Evolutionary conservation across 805 yeast genomes (phyloP).

Genomic region (Yamadazyma paraphyllophila): DNA sequence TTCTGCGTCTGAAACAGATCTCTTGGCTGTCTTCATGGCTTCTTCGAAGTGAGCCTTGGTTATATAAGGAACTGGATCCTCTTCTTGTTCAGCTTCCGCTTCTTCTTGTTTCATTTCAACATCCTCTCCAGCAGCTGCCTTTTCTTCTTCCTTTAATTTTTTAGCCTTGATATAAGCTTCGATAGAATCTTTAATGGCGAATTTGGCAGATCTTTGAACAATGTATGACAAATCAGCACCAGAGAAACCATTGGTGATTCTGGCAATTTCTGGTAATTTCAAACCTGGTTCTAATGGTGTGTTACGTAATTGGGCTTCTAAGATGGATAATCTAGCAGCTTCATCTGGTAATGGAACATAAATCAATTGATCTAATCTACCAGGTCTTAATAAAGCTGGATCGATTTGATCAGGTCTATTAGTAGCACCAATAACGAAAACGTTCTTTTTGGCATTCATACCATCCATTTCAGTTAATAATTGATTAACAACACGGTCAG

Average conservation of each 20-base stretch:
- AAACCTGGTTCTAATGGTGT: conserved; percentile 98
- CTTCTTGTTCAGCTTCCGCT: conserved; percentile 59
- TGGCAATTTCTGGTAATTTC: conserved; percentile 83
- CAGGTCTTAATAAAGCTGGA: conserved; percentile 98
- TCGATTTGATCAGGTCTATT: conserved; percentile 99
- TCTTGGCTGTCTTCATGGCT: conserved; percentile 99
- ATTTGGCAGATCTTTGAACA: conserved; percentile 98
- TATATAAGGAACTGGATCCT: conserved; percentile 94
- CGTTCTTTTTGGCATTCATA: conserved; percentile 99
- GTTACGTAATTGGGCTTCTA: conserved; percentile 95
- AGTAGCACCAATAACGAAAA: conserved; percentile 98
- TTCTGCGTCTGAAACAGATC: conserved; percentile 96
- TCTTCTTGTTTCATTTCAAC: conserved; percentile 49
- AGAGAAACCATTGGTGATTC: conserved; percentile 94
- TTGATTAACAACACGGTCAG: conserved; percentile 95
- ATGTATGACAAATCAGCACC: conserved; percentile 98
- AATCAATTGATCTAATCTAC: conserved; percentile 96
- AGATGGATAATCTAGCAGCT: conserved; percentile 86
- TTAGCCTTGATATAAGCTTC: conserved; percentile 58
- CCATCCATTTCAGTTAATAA: conserved; percentile 98
- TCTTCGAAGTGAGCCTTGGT: conserved; percentile 94
- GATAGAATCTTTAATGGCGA: conserved; percentile 96
- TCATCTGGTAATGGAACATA: conserved; percentile 99
- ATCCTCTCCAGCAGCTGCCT: conserved; percentile 35
- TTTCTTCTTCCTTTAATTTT: conserved; percentile 39